Evolutionary conservation across 345 rosid genomes (phyloP).

Genomic region (Citrus maxima): DNA sequence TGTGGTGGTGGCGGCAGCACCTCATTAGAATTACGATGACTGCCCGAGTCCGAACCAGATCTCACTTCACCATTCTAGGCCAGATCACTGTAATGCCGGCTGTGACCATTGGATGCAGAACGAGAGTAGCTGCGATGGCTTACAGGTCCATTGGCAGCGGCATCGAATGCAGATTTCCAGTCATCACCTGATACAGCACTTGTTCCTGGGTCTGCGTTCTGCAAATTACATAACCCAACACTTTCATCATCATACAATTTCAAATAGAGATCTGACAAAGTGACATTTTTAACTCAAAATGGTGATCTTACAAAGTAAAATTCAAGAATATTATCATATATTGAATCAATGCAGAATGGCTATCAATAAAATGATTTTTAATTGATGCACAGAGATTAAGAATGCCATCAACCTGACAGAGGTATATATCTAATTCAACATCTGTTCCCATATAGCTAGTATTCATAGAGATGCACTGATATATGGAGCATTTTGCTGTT

Average conservation of each 20-base stretch:
- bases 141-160: conserved; percentile 63
- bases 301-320: not conserved
- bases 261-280: no score
- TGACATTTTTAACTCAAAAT: no score
- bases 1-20: conserved; percentile 57
- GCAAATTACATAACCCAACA: conserved; percentile 12
- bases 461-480: no score
- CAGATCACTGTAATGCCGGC: conserved; percentile 45
- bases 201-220: conserved; percentile 51
- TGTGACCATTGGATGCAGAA: conserved; percentile 54
- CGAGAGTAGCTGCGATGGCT: conserved; percentile 27
- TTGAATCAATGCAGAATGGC: not conserved
- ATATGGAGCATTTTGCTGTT: no score
- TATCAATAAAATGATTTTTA: no score
- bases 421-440: no score
- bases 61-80: conserved; percentile 66
- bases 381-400: no score
- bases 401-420: no score
- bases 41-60: conserved; percentile 39
- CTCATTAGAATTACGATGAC: conserved; percentile 68
- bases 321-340: not conserved
- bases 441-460: no score
- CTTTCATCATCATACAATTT: not conserved
- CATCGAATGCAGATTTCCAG: conserved; percentile 84
- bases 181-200: conserved; percentile 63